Evolutionary conservation across 2,329 filamentous ascomycete species (phyloP), one percentile per base, ranked within the genome.

Genomic region (Aspergillus ustus): DNA sequence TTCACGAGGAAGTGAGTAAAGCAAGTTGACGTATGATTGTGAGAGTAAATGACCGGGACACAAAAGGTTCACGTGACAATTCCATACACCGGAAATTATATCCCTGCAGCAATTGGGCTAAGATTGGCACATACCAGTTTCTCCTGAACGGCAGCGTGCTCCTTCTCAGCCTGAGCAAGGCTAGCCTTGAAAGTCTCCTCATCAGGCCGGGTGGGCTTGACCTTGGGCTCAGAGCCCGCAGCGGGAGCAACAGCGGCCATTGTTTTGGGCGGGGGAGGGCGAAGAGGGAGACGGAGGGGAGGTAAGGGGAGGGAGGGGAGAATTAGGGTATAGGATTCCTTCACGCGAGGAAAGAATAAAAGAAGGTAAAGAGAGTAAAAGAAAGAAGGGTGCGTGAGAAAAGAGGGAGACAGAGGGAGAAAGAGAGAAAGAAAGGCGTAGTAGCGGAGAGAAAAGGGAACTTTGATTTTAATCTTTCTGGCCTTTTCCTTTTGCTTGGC

Each of bases 141-240:
- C 70, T 91, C 89, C 82, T 95, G 90, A 52, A 89, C 85, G 56
- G 87, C 87, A 74, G 90, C 84, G 80, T 96, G 90, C 68, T 91
- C 92, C 83, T 97, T 96, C 80, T 98, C 92, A 28, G 91, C 90
- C 80, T 90, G 87, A 54, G 87, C 89, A 64, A 97, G 84, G 66
- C 86, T 85, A 75, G 89, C 85, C 82, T 96, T 93, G 84, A 89
- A 99, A 69, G 84, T 82, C 67, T 89, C 90, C 82, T 95, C 91
- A 78, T 97, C 91, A 51, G 95, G 95, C 84, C 91, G 92, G 80
- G 91, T 86, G 57, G 93, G 93, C 81, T 89, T 92, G 73, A 71
- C 71, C 72, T 78, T 75, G 63, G 71, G 73, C 70, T 78, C 78
- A 62, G 70, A 68, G 67, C 73, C 72, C 69, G 71, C 66, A 66